phyloP scores from a whole-genome alignment of 139 green algal genomes.

The Spirogloea muscicola region DNA sequence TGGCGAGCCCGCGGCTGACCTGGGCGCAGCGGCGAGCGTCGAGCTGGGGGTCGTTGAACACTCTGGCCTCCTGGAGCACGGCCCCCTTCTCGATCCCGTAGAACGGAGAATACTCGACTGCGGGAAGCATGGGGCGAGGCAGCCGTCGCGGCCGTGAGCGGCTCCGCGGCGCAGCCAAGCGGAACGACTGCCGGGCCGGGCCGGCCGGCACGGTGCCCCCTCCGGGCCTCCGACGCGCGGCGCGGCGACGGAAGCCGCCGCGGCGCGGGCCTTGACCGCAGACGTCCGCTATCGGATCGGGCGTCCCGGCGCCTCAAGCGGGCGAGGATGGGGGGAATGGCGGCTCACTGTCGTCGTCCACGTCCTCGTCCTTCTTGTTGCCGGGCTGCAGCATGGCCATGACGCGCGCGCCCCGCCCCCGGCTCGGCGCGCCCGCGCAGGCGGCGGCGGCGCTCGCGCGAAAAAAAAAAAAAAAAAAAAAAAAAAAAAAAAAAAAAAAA shows the following conservation, averaged over 20 bases:
- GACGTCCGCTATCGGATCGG: background rate
- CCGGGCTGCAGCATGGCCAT: slow-evolving; percentile 33
- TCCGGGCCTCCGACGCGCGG: background rate
- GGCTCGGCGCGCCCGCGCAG: no score
- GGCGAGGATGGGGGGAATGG: no score
- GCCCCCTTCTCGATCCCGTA: slow-evolving; percentile 98
- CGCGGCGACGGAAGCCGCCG: background rate
- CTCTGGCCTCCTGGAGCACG: slow-evolving; percentile 93
- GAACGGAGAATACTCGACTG: slow-evolving; percentile 93
- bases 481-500: no score
- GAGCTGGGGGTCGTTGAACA: slow-evolving; percentile 92
- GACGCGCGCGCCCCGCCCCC: no score
- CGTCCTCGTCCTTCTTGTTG: slow-evolving; percentile 83
- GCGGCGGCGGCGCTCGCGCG: no score
- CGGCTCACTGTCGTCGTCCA: slow-evolving; percentile 87
- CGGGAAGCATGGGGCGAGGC: no score
- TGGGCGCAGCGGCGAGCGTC: slow-evolving; percentile 88
- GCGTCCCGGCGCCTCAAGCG: background rate
- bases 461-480: no score
- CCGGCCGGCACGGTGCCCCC: background rate
- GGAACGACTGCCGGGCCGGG: background rate
- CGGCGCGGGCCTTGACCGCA: background rate
- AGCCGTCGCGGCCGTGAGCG: background rate
- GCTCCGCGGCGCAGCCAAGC: background rate
- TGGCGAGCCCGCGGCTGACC: slow-evolving; percentile 61